These are phyloP conservation scores for Globisporangium iwayamae DNA, from an alignment of 352 stramenopile genomes.

Conservation along the genomic window DNA sequence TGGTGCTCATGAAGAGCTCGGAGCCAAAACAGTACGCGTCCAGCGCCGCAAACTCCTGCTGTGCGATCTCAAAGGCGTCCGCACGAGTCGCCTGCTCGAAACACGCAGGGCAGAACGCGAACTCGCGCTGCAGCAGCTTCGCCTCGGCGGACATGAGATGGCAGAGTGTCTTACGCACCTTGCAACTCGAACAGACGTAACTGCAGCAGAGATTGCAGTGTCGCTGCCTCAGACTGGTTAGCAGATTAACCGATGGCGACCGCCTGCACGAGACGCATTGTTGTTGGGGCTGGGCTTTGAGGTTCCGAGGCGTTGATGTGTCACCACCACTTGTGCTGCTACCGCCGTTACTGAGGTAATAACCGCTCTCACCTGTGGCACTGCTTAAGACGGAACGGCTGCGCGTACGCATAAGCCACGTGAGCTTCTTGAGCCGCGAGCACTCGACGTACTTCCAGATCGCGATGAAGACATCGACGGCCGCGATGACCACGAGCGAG, in stretches of 20 bases:
- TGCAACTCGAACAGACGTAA: slow-evolving; percentile 12
- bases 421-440: slow-evolving; percentile 15
- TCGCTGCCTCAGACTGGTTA: slow-evolving; percentile 3
- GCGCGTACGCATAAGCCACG: slow-evolving; percentile 9
- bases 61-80: slow-evolving; percentile 2
- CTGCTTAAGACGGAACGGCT: neutral
- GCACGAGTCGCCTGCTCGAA: neutral
- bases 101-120: slow-evolving; percentile 6
- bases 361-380: neutral
- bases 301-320: neutral
- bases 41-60: slow-evolving; percentile 4
- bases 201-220: slow-evolving; percentile 10
- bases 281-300: neutral
- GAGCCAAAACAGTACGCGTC: neutral
- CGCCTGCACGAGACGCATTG: slow-evolving; percentile 10
- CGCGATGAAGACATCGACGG: slow-evolving; percentile 25
- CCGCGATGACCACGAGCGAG: slow-evolving; percentile 26
- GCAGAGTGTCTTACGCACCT: slow-evolving; percentile 4
- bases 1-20: slow-evolving; percentile 9
- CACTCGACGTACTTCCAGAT: slow-evolving; percentile 19
- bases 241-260: neutral
- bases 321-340: neutral
- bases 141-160: slow-evolving; percentile 1
- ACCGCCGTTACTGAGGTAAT: neutral
- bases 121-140: slow-evolving; percentile 11